Base-by-base conservation (phyloP, 2,329 filamentous ascomycete genomes). In the Zasmidium citrigriseum region DNA sequence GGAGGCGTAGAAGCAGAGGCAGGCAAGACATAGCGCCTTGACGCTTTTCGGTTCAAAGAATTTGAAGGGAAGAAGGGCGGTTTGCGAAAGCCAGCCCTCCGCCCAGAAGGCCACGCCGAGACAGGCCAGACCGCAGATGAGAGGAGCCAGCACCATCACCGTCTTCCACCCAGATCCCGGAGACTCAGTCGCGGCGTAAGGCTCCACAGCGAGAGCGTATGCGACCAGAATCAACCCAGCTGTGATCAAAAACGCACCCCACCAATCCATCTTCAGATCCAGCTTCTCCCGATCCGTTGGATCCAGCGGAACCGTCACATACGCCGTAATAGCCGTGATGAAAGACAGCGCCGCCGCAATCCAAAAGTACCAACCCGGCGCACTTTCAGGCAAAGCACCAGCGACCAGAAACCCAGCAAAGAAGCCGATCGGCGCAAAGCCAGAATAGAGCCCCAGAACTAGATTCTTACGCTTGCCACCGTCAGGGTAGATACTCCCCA, bases 221-320 rank as follows among this genome's bases (percentile, higher is more conserved):
- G 69, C 65, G 1, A 73, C 58, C 9, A 75, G 54, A 12, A 75
- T 70, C 47, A 75, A 57, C 10, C 73, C 73, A 22, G 65, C 64
- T 10, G 70, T 74, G 41, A 73, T 73, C 14, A 73, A 55, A 46
- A 70, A 61, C 9, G 69, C 64, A 12, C 73, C 73, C 21, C 65
- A 52, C 71, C 72, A 75, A 57, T 75, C 73, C 72, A 74, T 75
- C 59, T 72, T 68, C 51, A 74, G 60, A 12, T 66, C 65, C 23
- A 73, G 54, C 45, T 67, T 55, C 46, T 67, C 60, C 14, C 72
- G 59, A 55, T 73, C 70, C 4, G 67, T 68, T 24, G 64, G 54
- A 46, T 74, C 71, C 18, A 67, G 62, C 11, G 73, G 73, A 2
- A 74, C 67, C 2, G 66, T 70, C 9, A 75, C 48, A 52, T 69